Evolutionary conservation across 2,329 filamentous ascomycete genomes (phyloP).

Genomic region (Aspergillus pseudonomiae): DNA sequence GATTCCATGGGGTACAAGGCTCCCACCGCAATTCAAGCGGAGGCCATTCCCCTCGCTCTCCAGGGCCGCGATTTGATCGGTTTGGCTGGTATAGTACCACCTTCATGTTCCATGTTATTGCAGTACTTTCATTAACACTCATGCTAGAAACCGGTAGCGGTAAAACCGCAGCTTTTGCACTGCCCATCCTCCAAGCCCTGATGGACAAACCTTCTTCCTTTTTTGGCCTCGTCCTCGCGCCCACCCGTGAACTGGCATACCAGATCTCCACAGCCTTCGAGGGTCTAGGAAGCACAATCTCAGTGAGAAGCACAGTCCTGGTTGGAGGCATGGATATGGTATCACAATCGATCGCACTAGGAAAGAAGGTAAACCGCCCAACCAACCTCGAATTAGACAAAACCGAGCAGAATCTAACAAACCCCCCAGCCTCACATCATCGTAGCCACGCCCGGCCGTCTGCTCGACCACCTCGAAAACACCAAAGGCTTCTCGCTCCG

Average conservation of each 20-base stretch:
- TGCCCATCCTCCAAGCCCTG: constrained; percentile 88
- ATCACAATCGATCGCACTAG: constrained; percentile 82
- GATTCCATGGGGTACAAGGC: constrained; percentile 76
- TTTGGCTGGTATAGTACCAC: constrained; percentile 63
- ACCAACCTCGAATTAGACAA: background rate
- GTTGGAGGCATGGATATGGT: constrained; percentile 98
- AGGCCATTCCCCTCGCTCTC: constrained; percentile 81
- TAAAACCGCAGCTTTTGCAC: constrained; percentile 92
- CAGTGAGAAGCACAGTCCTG: constrained; percentile 81
- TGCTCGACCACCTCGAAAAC: constrained; percentile 92
- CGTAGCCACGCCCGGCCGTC: constrained; percentile 85
- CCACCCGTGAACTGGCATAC: constrained; percentile 88
- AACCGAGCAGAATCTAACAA: background rate
- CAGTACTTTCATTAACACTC: background rate
- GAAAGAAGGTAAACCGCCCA: constrained; percentile 64
- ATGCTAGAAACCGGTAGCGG: constrained; percentile 76
- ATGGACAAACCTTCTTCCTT: constrained; percentile 84
- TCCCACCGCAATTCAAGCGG: constrained; percentile 85
- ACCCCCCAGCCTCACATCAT: constrained; percentile 73
- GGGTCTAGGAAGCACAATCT: constrained; percentile 82
- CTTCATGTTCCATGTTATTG: background rate
- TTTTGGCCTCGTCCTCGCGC: constrained; percentile 87
- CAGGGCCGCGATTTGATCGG: constrained; percentile 86
- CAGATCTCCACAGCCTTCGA: constrained; percentile 91
- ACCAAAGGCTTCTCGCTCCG: constrained; percentile 92